Base-by-base conservation (phyloP, 352 stramenopile species). In the Thalassiosira oceanica region DNA sequence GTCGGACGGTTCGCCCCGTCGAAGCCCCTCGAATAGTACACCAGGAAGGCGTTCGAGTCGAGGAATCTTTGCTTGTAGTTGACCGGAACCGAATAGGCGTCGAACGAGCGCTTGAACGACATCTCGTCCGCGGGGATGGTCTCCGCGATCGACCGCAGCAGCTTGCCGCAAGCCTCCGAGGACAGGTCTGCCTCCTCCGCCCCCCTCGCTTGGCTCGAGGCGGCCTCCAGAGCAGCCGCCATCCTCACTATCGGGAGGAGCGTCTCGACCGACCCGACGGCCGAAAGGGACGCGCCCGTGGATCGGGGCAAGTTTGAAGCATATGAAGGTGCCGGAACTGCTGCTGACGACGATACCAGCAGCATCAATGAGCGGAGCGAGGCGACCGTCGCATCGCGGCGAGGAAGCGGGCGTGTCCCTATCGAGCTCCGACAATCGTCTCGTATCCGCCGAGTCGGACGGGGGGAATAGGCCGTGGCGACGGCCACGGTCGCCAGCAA, bases 1-100 rank as follows among this genome's bases (percentile, higher is more conserved):
- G 26, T 70, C 0, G 74, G 49, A 48, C 83, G 53, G 31, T 65
- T 65, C 23, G 77, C 73, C 31, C 83, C 83, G 75, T 90, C 83
- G 61, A 83, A 90, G 44, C 83, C 85, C 57, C 88, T 83, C 29
- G 85, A 89, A 36, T 92, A 92, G 37, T 92, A 92, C 1, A 92
- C 83, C 33, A 92, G 69, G 66, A 91, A 92, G 5, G 85, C 83
- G 82, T 92, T 92, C 33, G 84, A 64, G 73, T 92, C 83, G 7
- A 91, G 33, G 67, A 86, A 92, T 33, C 80, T 84, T 61, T 90
- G 81, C 53, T 92, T 92, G 68, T 92, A 92, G 6, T 66, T 86
- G 26, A 90, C 67, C 20, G 67, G 72, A 61, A 81, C 68, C 0
- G 75, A 88, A 57, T 89, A 92, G 16, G 65, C 66, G 71, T 92